Conservation (phyloP, 768 basidiomycete species). For the Gautieria morchelliformis region DNA sequence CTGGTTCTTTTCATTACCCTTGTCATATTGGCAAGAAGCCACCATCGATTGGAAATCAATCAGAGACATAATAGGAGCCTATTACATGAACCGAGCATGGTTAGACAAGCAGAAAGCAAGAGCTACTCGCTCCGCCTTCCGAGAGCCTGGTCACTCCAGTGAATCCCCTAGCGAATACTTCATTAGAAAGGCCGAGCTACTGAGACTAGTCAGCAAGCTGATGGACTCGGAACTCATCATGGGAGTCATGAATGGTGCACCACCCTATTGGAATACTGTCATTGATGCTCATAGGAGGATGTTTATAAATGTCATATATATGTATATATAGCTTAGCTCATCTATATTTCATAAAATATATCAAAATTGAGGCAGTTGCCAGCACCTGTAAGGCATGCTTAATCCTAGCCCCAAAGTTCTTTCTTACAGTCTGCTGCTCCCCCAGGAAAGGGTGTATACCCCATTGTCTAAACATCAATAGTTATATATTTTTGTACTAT, state of each 20-base stretch:
- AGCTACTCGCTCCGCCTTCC: constrained; percentile 19
- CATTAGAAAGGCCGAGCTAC: constrained; percentile 22
- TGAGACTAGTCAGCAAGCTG: constrained; percentile 10
- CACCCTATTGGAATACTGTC: constrained; percentile 20
- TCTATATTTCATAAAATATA: too few species aligned
- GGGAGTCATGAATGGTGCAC: constrained; percentile 28
- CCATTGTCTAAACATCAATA: too few species aligned
- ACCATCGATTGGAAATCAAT: constrained; percentile 23
- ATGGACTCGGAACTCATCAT: constrained; percentile 23
- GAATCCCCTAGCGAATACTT: constrained; percentile 27
- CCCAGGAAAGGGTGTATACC: too few species aligned
- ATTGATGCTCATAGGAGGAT: constrained; percentile 9
- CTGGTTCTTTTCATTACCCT: constrained; percentile 23
- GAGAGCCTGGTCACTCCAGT: constrained; percentile 15
- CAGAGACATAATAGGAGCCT: constrained; percentile 15
- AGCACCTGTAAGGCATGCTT: too few species aligned
- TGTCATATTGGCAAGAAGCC: constrained; percentile 2
- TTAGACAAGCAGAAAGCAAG: constrained; percentile 20
- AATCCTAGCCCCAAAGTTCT: too few species aligned
- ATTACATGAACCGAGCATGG: constrained; percentile 26
- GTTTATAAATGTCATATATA: too few species aligned
- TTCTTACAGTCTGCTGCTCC: too few species aligned
- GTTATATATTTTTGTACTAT: too few species aligned
- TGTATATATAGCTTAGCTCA: too few species aligned
- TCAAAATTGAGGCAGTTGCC: too few species aligned